A percentile compares a stretch with the other conserved stretches of the same genome.
Evolutionary conservation across 805 yeast genomes (phyloP).

Genomic region (Hagleromyces aurorensis): DNA sequence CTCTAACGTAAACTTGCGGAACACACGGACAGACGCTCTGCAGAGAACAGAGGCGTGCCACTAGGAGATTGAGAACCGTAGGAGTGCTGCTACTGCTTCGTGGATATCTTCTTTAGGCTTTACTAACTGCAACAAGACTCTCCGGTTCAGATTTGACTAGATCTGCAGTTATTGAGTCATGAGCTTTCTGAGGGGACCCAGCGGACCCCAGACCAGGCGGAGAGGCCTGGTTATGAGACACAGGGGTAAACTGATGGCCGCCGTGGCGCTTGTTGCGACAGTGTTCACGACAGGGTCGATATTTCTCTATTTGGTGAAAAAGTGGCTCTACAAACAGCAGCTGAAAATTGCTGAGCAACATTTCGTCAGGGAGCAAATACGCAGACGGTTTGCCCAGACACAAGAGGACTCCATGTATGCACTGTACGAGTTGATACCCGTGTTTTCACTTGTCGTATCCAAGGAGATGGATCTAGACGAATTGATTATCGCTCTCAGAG

Average conservation of each 20-base stretch:
- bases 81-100: no score
- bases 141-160: no score
- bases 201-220: no score
- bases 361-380: conserved; percentile 58
- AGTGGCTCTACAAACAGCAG: conserved; percentile 34
- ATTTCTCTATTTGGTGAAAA: conserved; percentile 19
- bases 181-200: no score
- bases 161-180: no score
- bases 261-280: conserved; percentile 18
- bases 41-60: no score
- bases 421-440: conserved; percentile 72
- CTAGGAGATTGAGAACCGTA: no score
- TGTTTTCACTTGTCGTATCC: conserved; percentile 40
- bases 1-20: no score
- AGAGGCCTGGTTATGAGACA: conserved; percentile 18
- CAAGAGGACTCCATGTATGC: conserved; percentile 86
- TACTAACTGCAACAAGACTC: no score
- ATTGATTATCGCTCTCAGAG: conserved; percentile 20
- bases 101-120: no score
- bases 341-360: conserved; percentile 47
- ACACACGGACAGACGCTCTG: no score
- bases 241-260: conserved; percentile 19
- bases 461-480: conserved; percentile 23
- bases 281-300: conserved; percentile 26
- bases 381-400: conserved; percentile 80